Conservation (phyloP, 345 rosid species). For the Pseudoturritis turrita region DNA sequence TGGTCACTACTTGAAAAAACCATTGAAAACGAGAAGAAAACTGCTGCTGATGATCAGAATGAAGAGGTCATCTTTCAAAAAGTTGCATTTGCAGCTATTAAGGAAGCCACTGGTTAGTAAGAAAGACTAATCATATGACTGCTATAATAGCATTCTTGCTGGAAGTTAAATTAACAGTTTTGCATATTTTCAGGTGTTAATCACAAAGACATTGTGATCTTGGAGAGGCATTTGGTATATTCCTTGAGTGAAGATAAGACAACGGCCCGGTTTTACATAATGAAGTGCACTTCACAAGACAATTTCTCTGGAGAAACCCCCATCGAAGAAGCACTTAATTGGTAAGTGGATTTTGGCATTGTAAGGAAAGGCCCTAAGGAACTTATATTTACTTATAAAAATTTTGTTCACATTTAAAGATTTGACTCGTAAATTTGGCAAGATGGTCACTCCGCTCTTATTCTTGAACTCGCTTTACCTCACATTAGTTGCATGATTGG, state of each 20-base stretch:
- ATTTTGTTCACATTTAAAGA: neutral
- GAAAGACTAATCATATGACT: neutral
- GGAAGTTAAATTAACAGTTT: neutral
- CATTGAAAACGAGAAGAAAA: constrained; percentile 20
- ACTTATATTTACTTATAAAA: neutral
- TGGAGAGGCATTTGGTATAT: constrained; percentile 46
- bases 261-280: constrained; percentile 42
- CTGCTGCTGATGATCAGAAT: neutral
- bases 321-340: constrained; percentile 36
- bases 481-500: neutral
- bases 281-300: constrained; percentile 38
- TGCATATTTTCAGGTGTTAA: constrained; percentile 39
- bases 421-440: neutral
- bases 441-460: neutral
- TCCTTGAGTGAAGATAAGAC: constrained; percentile 54
- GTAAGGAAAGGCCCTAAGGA: neutral
- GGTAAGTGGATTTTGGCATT: constrained; percentile 34
- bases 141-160: neutral
- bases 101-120: constrained; percentile 37
- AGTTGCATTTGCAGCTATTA: constrained; percentile 58
- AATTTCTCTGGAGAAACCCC: constrained; percentile 29
- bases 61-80: constrained; percentile 42
- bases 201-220: constrained; percentile 37
- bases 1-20: constrained; percentile 75
- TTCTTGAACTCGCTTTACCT: neutral